phyloP scores from a whole-genome alignment of 2,329 filamentous ascomycete species.

The Thermothelomyces thermophilus region DNA sequence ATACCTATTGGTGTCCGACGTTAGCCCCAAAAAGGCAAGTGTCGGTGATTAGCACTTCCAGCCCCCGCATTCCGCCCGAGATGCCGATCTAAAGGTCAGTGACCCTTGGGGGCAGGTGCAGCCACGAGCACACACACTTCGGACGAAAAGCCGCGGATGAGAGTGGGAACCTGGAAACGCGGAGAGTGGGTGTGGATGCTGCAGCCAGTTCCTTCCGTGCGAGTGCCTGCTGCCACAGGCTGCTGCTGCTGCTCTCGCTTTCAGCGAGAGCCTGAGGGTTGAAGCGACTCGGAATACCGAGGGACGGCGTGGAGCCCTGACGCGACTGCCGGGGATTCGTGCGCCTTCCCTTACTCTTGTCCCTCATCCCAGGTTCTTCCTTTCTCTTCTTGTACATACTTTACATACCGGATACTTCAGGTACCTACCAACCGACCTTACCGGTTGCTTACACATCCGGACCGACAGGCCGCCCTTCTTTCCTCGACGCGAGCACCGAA shows the following conservation, averaged over 20 bases:
- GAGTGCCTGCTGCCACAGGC: not conserved
- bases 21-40: constrained; percentile 22
- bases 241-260: constrained; percentile 1
- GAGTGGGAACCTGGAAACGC: constrained; percentile 2
- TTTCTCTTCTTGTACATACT: not conserved
- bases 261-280: not conserved
- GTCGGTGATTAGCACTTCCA: constrained; percentile 25
- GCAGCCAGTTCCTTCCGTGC: not conserved
- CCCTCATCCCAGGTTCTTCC: not conserved
- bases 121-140: not conserved
- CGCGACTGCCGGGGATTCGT: constrained; percentile 9
- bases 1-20: constrained; percentile 22
- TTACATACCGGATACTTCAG: not conserved
- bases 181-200: not conserved
- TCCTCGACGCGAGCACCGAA: not conserved
- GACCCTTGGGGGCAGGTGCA: constrained; percentile 16
- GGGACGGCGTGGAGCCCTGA: constrained; percentile 3
- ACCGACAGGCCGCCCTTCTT: not conserved
- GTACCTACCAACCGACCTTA: too few species aligned
- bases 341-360: not conserved
- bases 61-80: constrained; percentile 27
- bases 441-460: not conserved
- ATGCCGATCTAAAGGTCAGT: constrained; percentile 23
- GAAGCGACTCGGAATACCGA: not conserved
- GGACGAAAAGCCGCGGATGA: constrained; percentile 18